Evolutionary conservation across 2,329 filamentous ascomycete species (phyloP).

Genomic region (Fusarium subtropicale): DNA sequence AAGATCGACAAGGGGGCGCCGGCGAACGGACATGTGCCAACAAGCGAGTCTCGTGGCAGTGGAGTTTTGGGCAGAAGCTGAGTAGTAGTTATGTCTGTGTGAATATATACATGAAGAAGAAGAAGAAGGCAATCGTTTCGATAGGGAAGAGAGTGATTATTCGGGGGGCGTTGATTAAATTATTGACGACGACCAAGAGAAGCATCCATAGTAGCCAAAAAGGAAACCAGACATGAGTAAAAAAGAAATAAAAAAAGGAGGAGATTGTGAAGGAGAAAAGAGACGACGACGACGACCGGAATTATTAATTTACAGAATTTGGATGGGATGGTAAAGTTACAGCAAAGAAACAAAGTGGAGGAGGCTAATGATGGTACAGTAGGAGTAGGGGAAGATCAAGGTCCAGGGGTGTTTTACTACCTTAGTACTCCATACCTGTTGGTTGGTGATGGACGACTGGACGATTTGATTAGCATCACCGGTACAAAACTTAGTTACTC

Average conservation of each 20-base stretch:
- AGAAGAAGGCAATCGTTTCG: neutral
- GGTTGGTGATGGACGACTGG: neutral
- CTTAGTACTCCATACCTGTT: neutral
- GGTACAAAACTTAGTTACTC: neutral
- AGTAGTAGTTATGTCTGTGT: neutral
- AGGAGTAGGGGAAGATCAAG: neutral
- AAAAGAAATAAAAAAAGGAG: neutral
- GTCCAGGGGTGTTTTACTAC: neutral
- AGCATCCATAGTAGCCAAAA: slow-evolving; percentile 27
- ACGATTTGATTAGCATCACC: neutral
- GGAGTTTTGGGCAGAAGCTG: neutral
- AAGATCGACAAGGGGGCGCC: slow-evolving; percentile 20
- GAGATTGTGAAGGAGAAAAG: slow-evolving; percentile 3
- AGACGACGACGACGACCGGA: slow-evolving; percentile 4
- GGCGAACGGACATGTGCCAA: neutral
- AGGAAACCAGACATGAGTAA: neutral
- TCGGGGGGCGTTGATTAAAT: neutral
- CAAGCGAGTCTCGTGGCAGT: slow-evolving; percentile 1
- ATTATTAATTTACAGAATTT: slow-evolving; percentile 18
- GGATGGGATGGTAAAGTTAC: slow-evolving; percentile 5
- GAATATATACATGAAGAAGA: neutral
- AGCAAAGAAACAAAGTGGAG: slow-evolving; percentile 30
- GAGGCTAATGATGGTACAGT: neutral
- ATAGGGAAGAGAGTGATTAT: slow-evolving; percentile 7
- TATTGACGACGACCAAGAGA: neutral